phyloP scores from a whole-genome alignment of 345 rosid species.

The Turritis glabra region DNA sequence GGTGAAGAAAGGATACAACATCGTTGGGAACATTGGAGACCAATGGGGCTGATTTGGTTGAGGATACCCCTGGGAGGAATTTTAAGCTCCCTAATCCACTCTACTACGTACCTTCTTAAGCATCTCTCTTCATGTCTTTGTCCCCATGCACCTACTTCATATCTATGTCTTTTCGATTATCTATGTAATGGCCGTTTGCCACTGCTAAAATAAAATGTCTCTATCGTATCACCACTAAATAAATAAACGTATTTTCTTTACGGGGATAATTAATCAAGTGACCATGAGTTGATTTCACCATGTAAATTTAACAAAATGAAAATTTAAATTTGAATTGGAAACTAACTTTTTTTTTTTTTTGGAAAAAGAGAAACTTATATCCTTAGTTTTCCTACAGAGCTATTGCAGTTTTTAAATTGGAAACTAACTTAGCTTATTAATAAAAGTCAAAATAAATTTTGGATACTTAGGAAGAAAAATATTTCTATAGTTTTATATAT shows the following conservation, averaged over 20 bases:
- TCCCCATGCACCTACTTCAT: background rate
- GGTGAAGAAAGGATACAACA: constrained; percentile 44
- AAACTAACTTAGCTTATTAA: no score
- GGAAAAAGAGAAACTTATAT: no score
- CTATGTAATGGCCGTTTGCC: background rate
- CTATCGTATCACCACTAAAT: background rate
- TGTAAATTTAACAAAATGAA: background rate
- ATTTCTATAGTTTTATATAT: no score
- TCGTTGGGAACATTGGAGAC: constrained; percentile 58
- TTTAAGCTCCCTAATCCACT: constrained; percentile 65
- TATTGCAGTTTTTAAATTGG: no score
- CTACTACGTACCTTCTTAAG: constrained; percentile 39
- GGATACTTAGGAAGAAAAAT: no score
- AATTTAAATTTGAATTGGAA: background rate
- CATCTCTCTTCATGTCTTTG: background rate
- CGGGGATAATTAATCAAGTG: background rate
- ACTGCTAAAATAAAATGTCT: background rate
- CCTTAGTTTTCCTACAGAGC: no score
- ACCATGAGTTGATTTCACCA: background rate
- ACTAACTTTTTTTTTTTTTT: no score
- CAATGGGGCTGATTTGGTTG: constrained; percentile 57
- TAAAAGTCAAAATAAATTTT: no score
- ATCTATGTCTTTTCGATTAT: background rate
- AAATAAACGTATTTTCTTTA: background rate
- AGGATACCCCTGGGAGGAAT: constrained; percentile 40